Percentiles rank a stretch among this genome's conserved stretches.
phyloP scores from a whole-genome alignment of 2,329 filamentous ascomycete genomes.

The Botrytis deweyae region DNA sequence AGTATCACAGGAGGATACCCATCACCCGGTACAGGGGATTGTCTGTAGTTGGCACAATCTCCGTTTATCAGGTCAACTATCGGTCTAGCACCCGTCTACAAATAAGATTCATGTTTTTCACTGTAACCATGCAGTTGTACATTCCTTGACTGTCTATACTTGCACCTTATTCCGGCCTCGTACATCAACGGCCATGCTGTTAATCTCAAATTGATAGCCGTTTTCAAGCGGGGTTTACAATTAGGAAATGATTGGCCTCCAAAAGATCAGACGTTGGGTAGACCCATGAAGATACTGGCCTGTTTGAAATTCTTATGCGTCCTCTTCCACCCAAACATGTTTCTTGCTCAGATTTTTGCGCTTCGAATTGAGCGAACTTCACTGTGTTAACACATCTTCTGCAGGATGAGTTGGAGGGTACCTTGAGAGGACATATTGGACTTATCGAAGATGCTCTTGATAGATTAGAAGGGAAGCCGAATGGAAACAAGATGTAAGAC shows the following conservation, averaged over 20 bases:
- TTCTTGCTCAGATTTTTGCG: background rate
- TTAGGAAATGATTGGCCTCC: background rate
- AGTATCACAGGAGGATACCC: background rate
- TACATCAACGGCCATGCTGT: background rate
- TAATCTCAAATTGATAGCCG: background rate
- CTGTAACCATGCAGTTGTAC: background rate
- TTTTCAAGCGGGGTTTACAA: background rate
- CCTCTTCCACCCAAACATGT: background rate
- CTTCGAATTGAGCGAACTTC: background rate
- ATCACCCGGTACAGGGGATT: background rate
- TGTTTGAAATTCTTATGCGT: background rate
- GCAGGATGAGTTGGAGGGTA: conserved; percentile 30
- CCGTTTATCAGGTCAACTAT: background rate
- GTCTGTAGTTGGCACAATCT: background rate
- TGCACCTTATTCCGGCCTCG: background rate
- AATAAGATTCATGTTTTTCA: background rate
- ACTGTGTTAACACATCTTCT: conserved; percentile 13
- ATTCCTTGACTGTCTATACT: background rate
- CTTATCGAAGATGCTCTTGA: conserved; percentile 30
- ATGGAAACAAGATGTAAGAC: conserved; percentile 29
- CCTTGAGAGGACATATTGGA: conserved; percentile 29
- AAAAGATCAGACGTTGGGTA: background rate
- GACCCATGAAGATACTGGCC: background rate
- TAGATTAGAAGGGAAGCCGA: conserved; percentile 27
- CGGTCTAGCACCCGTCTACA: background rate